Base-by-base conservation (phyloP, 2,329 filamentous ascomycete genomes). In the Ceratocystis albifundus region DNA sequence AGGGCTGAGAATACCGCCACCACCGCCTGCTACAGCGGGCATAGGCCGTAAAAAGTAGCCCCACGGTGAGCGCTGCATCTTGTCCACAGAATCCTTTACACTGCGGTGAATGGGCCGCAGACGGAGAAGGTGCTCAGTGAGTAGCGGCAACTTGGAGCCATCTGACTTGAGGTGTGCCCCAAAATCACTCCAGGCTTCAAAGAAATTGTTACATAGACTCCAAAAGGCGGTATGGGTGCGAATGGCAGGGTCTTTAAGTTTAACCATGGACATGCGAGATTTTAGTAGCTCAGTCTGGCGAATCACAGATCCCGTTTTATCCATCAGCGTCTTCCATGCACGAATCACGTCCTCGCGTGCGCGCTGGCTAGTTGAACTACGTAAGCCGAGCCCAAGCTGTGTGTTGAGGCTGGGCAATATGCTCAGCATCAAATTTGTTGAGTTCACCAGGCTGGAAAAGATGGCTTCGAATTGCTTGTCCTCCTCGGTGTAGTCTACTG, bases 391-490 rank as follows among this genome's bases (percentile, higher is more conserved):
- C 36, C 80, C 76, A 68, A 94, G 85, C 69, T 91, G 87, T 63
- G 79, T 79, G 68, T 85, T 84, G 69, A 90, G 85, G 66, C 79
- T 79, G 0, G 90, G 90, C 30, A 96, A 77, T 1, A 85, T 86
- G 53, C 84, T 83, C 70, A 89, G 81, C 32, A 90, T 86, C 62
- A 89, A 79, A 62, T 91, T 88, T 22, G 88, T 87, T 0, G 90
- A 88, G 65, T 81, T 82, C 59, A 87, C 85, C 28, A 96, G 78
- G 59, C 88, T 88, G 44, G 90, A 73, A 76, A 89, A 96, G 25
- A 96, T 90, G 69, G 80, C 84, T 69, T 96, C 92, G 70, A 96
- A 96, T 32, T 86, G 82, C 17, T 83, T 82, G 71, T 96, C 90
- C 69, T 96, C 90, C 69, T 90, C 88, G 1, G 82, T 82, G 62